A percentile compares a stretch with the other conserved stretches of the same genome.
Conservation (phyloP, 78 protist genomes). For the Isochrysis galbana region DNA sequence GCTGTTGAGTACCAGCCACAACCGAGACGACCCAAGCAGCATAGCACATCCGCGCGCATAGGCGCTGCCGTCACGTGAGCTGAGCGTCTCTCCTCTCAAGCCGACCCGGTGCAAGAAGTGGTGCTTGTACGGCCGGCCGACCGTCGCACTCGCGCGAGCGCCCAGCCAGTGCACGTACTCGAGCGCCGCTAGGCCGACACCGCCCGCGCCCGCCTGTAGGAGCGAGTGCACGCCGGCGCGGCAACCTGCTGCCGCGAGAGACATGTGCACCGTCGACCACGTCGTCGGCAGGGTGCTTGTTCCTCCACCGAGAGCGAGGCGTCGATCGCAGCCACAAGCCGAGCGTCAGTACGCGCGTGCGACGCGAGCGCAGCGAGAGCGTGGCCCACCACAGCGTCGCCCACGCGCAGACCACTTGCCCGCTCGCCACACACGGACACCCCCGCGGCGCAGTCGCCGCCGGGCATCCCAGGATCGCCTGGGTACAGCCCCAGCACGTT, state of each 20-base stretch:
- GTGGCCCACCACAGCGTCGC: background rate
- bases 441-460: background rate
- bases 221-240: background rate
- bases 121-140: constrained; percentile 24
- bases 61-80: background rate
- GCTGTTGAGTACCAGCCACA: background rate
- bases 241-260: background rate
- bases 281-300: background rate
- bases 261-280: background rate
- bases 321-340: background rate
- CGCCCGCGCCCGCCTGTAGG: constrained; percentile 32
- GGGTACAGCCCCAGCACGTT: background rate
- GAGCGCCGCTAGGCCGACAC: constrained; percentile 34
- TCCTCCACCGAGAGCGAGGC: background rate
- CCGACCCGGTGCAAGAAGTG: too few relatives aligned
- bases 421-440: background rate
- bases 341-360: background rate
- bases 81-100: too few relatives aligned
- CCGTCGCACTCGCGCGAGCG: background rate
- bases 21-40: background rate
- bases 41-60: background rate
- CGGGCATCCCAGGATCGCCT: background rate
- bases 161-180: background rate
- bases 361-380: background rate
- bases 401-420: background rate